Base-by-base conservation (phyloP, 129 eudicot genomes). In the carrot (Daucus carota) region DNA sequence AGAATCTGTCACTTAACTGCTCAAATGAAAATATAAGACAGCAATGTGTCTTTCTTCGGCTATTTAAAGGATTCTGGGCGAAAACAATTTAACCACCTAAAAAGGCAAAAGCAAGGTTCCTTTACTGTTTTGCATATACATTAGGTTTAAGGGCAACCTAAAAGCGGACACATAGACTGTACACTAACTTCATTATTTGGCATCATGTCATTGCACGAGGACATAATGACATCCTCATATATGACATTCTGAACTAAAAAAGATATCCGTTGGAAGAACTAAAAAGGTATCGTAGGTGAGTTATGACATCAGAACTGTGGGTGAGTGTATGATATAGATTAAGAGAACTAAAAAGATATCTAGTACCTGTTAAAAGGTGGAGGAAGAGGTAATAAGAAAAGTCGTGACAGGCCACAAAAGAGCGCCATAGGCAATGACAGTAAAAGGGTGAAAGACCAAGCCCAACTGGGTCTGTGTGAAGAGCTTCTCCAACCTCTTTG, bases 381-480 rank as follows among this genome's bases (percentile, higher is more conserved):
- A 77, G 73, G 97, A 89, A 45, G 91, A 79, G 34, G 81, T 97
- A 63, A 91, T 97, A 28, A 91, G 93, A 63, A 91, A 94, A 69
- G 98, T 94, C 18, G 98, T 96, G 36, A 91, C 87, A 14, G 97
- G 86, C 96, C 98, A 89, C 12, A 93, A 87, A 74, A 93, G 89
- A 29, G 98, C 93, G n/a, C 96, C 98, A 43, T 78, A 90, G 74
- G 96, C 92, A 22, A 89, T 91, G 52, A 87, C 85, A 76, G 81
- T 81, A 91, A 92, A 40, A 89, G 96, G 24, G 98, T 91, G 9
- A 94, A 74, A 0, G 88, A 86, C 97, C 97, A 41, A 94, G 85
- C 0, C 90, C 86, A 33, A 97, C 86, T 1, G 97, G 96, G 80
- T 86, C 92, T 6, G 90, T 78, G 76, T 90, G 92, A 29, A 94